These are phyloP conservation scores for Apiospora rasikravindrae DNA, from an alignment of 2,329 filamentous ascomycete genomes.

Conservation along the genomic window DNA sequence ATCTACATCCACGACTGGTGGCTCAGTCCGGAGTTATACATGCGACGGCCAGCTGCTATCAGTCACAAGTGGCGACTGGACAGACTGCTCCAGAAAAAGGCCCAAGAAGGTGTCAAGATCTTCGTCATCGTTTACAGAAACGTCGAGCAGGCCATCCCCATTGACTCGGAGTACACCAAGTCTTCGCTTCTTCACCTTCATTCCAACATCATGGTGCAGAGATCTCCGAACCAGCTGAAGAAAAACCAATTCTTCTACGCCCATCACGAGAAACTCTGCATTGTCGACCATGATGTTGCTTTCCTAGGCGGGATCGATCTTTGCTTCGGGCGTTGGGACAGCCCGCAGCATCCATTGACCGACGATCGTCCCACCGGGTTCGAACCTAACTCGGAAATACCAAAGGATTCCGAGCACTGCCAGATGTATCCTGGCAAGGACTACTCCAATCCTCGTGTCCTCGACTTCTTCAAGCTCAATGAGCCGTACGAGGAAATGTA, in stretches of 20 bases:
- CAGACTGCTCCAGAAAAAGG: conserved; percentile 89
- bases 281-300: conserved; percentile 94
- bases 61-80: conserved; percentile 98
- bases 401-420: conserved; percentile 90
- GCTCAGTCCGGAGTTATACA: conserved; percentile 94
- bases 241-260: conserved; percentile 99
- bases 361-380: conserved; percentile 97
- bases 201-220: conserved; percentile 93
- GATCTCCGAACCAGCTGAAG: conserved; percentile 96
- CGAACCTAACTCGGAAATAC: conserved; percentile 72
- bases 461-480: conserved; percentile 91
- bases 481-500: conserved; percentile 99
- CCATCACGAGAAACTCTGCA: conserved; percentile 97
- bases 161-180: conserved; percentile 98
- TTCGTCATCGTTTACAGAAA: conserved; percentile 98
- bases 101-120: conserved; percentile 92
- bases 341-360: conserved; percentile 85
- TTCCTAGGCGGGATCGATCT: conserved; percentile 96
- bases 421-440: conserved; percentile 98
- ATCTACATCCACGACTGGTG: conserved; percentile 99
- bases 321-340: conserved; percentile 97
- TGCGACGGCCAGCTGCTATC: conserved; percentile 91
- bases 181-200: conserved; percentile 94
- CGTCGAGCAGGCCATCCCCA: conserved; percentile 94
- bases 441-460: conserved; percentile 94